Evolutionary conservation across 768 basidiomycete genomes (phyloP), one percentile per base, ranked within the genome.

Genomic region (Tricholoma sp.): DNA sequence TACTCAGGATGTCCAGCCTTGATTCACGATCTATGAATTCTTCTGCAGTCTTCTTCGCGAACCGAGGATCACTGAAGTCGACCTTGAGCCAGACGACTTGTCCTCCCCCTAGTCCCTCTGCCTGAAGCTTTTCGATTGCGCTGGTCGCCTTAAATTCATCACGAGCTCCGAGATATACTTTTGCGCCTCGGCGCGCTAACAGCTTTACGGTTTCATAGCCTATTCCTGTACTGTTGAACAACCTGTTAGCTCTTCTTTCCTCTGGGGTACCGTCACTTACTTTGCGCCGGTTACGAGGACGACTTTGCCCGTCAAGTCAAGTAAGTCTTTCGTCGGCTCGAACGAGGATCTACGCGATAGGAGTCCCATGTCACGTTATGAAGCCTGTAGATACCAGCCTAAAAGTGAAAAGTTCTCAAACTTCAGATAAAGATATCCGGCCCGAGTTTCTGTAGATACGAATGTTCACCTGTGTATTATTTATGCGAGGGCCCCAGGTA

Each of bases 111-210:
- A 65, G 50, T 10, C 80, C 79, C 39, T 69, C 66, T 9, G 61
- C 17, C 39, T 65, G 48, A 2, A 71, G 59, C 34, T 61, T 54
- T 8, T 57, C 59, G 6, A 70, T 62, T 6, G 69, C 70, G 9
- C 54, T 63, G 31, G 52, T 60, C 18, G 63, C 68, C 24, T 66
- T 74, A 8, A 57, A 57, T 57, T 74, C 73, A 57, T 66, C 73
- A 4, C 81, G 74, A 4, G 78, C 74, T 0, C 72, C 79, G 59
- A 83, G 70, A 59, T 81, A 81, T 3, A 83, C 76, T 58, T 77
- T 83, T 3, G 81, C 81, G 6, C 82, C 80, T 17, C 70, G 70
- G 9, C 70, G 69, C 2, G 74, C 78, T 8, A 84, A 75, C 51
- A 74, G 72, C 50, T 74, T 72, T 12, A 77, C 72, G 0, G 78